Evolutionary conservation across 2,329 filamentous ascomycete genomes (phyloP).

Genomic region (Didymella keratinophila): DNA sequence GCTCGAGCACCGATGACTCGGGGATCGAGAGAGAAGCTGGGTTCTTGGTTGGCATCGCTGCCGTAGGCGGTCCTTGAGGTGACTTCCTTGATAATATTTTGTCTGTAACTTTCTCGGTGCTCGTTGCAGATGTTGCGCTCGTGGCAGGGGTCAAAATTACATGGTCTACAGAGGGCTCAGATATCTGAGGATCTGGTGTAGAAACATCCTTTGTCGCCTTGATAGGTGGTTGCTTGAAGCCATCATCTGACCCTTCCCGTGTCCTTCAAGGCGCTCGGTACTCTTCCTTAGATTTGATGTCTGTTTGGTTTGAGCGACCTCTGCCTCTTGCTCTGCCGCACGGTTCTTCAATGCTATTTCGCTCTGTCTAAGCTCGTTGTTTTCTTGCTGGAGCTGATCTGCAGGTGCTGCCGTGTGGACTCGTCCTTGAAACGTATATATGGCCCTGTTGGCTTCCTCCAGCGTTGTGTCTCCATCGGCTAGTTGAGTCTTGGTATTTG

Average conservation of each 20-base stretch:
- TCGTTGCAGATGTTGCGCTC: neutral
- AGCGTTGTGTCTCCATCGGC: neutral
- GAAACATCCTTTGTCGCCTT: too few relatives aligned
- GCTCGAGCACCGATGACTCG: neutral
- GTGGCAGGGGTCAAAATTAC: neutral
- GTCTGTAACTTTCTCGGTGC: neutral
- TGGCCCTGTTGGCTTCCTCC: neutral
- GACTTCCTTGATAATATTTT: neutral
- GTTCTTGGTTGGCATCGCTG: neutral
- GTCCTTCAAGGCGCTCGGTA: too few relatives aligned
- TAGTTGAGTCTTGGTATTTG: neutral
- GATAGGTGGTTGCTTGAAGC: neutral
- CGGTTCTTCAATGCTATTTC: too few relatives aligned
- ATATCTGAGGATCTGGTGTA: too few relatives aligned
- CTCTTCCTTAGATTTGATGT: too few relatives aligned
- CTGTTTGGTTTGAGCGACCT: too few relatives aligned
- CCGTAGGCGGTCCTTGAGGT: neutral
- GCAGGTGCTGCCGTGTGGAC: neutral
- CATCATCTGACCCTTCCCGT: neutral
- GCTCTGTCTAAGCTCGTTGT: too few relatives aligned
- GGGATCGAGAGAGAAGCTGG: neutral
- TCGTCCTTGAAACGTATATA: neutral
- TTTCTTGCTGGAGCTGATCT: neutral
- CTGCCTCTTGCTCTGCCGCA: too few relatives aligned
- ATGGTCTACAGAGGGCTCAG: neutral